A percentile compares a stretch with the other conserved stretches of the same genome.
Evolutionary conservation across 2,329 filamentous ascomycete species (phyloP).

Genomic region (Macrophomina phaseolina): DNA sequence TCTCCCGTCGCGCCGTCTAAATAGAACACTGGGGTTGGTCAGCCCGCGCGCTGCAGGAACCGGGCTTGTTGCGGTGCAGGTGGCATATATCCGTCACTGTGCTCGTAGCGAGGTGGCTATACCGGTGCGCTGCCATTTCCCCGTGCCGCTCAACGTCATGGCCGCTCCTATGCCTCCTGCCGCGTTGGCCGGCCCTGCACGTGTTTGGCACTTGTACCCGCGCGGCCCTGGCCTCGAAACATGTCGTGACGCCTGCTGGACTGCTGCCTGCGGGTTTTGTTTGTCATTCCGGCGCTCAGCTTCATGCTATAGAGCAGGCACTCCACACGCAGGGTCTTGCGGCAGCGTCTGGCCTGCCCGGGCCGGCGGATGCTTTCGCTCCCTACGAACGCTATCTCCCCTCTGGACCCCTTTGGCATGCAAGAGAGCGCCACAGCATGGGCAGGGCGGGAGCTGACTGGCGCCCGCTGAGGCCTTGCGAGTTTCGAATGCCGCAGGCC

Average conservation of each 20-base stretch:
- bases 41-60: constrained; percentile 23
- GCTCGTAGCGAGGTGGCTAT: not conserved
- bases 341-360: not conserved
- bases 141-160: constrained; percentile 8
- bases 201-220: not conserved
- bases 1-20: constrained; percentile 6
- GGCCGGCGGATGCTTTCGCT: not conserved
- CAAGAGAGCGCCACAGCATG: constrained; percentile 11
- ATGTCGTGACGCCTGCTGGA: not conserved
- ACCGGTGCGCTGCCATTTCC: not conserved
- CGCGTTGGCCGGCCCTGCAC: constrained; percentile 4
- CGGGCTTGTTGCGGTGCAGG: constrained; percentile 5
- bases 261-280: not conserved
- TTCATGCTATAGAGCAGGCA: not conserved
- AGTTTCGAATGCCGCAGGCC: constrained; percentile 8
- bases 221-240: not conserved
- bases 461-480: constrained; percentile 7
- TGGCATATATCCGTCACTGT: not conserved
- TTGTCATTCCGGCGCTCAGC: not conserved
- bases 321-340: constrained; percentile 7
- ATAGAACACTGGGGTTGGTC: constrained; percentile 16
- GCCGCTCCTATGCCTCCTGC: not conserved
- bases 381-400: not conserved
- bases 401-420: constrained; percentile 12
- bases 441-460: constrained; percentile 14